Evolutionary conservation across 495 filamentous ascomycete genomes (phyloP), one percentile per base, ranked within the genome.

Genomic region (Xylaria telfairii): DNA sequence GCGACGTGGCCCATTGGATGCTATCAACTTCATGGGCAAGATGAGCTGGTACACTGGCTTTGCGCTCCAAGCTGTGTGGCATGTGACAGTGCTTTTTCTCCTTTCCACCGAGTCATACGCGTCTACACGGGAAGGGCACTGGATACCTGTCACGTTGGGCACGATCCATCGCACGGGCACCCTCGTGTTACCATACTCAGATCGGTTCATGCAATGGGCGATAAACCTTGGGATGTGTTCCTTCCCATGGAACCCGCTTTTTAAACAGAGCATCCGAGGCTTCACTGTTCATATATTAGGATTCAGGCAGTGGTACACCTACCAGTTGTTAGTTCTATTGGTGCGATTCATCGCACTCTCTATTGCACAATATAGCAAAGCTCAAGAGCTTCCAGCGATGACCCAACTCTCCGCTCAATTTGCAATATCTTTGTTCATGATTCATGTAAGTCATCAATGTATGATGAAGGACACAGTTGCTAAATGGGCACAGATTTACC

Each of bases 191-290:
- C 81, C 81, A 37, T 66, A 70, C 15, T 26, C 78, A 6, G 78
- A 82, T 67, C 67, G 64, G 73, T 69, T 89, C 80, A 70, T 84
- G 74, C 42, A 71, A 77, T 81, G 81, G 85, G 82, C 81, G 19
- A 80, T 91, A 32, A 69, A 85, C 26, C 78, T 86, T 3, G 88
- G 87, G 30, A 71, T 91, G 32, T 72, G 87, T 7, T 86, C 90
- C 2, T 77, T 90, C 15, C 94, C 91, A 88, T 97, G 92, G 91
- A 95, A 94, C 71, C 92, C 92, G 8, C 87, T 86, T 66, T 83
- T 93, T 74, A 84, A 86, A 70, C 80, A 91, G 71, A 89, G 89
- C 73, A 81, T 89, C n/a, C 84, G 86, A 65, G 89, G 90, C 28
- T 85, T 89, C 72, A 85, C 83, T 49, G 89, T 85, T 34, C 88